Conservation (phyloP, 345 rosid genomes). For the Cochlearia excelsa region DNA sequence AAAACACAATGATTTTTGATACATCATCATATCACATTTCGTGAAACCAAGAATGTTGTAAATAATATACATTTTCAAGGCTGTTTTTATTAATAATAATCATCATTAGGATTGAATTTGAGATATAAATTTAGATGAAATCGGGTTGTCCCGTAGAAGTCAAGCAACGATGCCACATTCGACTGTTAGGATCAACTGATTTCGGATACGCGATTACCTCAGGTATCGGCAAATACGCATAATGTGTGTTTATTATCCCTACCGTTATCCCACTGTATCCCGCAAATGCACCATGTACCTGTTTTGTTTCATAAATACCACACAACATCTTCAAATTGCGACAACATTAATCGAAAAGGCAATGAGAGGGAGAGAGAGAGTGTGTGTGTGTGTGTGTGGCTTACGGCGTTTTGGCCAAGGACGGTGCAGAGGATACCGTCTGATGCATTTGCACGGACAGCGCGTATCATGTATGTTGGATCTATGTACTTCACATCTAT, state of each 20-base stretch:
- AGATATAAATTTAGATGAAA: constrained; percentile 40
- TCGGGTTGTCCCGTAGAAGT: constrained; percentile 98
- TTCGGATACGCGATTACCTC: constrained; percentile 87
- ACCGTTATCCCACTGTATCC: constrained; percentile 95
- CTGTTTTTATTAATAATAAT: too few relatives aligned
- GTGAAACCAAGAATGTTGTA: too few relatives aligned
- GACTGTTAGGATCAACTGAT: constrained; percentile 87
- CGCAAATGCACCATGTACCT: constrained; percentile 98
- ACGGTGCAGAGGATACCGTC: constrained; percentile 95
- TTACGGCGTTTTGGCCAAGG: constrained; percentile 96
- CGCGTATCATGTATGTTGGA: constrained; percentile 98
- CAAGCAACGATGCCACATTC: constrained; percentile 99
- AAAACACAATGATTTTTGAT: too few relatives aligned
- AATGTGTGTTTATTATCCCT: constrained; percentile 94
- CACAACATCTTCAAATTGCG: neutral
- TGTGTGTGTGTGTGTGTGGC: constrained; percentile 26
- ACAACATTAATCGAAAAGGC: too few relatives aligned
- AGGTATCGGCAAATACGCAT: constrained; percentile 88
- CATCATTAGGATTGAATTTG: too few relatives aligned
- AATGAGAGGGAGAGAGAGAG: neutral
- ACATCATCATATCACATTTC: too few relatives aligned
- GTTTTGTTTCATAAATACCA: constrained; percentile 8
- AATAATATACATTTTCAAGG: too few relatives aligned
- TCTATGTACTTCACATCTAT: constrained; percentile 90
- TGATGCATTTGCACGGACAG: constrained; percentile 92